Evolutionary conservation across 306 rosid species (phyloP).

Genomic region (Ochetophila trinervis): DNA sequence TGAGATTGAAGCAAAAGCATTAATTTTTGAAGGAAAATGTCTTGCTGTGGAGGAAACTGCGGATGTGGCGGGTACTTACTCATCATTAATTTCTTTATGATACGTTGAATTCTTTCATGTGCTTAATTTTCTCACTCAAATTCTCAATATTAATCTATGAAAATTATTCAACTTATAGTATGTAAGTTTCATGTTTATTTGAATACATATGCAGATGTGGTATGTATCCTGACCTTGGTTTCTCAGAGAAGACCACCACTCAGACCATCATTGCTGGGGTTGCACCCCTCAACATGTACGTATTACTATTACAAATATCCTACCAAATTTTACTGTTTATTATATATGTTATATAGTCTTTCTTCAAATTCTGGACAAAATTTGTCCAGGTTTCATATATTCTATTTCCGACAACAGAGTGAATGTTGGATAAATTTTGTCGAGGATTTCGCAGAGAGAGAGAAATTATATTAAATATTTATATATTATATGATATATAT

Average conservation of each 20-base stretch:
- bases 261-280: slow-evolving; percentile 29
- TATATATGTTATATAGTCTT: too few relatives aligned
- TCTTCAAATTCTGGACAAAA: too few relatives aligned
- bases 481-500: not conserved
- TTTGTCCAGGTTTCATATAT: too few relatives aligned
- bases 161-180: too few relatives aligned
- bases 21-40: slow-evolving; percentile 4
- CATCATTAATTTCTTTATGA: not conserved
- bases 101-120: not conserved
- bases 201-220: slow-evolving; percentile 15
- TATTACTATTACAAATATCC: not conserved
- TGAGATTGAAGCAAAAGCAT: not conserved
- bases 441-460: too few relatives aligned
- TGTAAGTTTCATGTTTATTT: not conserved
- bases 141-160: not conserved
- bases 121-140: not conserved
- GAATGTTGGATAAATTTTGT: too few relatives aligned
- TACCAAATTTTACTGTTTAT: too few relatives aligned
- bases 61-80: slow-evolving; percentile 3
- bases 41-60: slow-evolving; percentile 14
- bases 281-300: slow-evolving; percentile 32
- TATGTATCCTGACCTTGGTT: slow-evolving; percentile 23
- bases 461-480: not conserved
- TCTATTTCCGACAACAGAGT: too few relatives aligned
- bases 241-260: slow-evolving; percentile 29